Evolutionary conservation across 331 rosid species (phyloP).

Genomic region (Stylosanthes scabra): DNA sequence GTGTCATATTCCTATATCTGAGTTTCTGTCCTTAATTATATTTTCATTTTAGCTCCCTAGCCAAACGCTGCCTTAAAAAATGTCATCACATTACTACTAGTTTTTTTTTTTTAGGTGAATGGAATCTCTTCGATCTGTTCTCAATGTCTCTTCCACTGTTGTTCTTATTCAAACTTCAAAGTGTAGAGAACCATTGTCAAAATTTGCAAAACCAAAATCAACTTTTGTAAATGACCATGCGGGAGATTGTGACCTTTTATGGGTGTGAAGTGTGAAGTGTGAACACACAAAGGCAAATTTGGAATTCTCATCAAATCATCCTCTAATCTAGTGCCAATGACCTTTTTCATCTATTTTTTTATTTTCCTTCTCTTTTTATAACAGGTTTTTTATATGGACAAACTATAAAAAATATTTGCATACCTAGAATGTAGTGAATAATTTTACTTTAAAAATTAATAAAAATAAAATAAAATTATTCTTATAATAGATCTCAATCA

Average conservation of each 20-base stretch:
- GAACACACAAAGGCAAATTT: not conserved
- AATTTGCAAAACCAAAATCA: not conserved
- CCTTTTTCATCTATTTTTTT: not conserved
- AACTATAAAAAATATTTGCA: too few relatives aligned
- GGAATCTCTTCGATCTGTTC: not conserved
- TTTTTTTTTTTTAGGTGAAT: not conserved
- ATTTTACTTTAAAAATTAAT: too few relatives aligned
- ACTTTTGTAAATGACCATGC: not conserved
- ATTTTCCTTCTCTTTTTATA: not conserved
- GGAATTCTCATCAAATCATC: not conserved
- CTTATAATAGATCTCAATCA: too few relatives aligned
- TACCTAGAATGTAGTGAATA: too few relatives aligned
- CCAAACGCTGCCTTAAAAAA: too few relatives aligned
- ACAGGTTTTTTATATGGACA: too few relatives aligned
- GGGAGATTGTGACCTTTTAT: not conserved
- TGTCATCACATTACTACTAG: not conserved
- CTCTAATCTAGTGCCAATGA: not conserved
- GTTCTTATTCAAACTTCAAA: not conserved
- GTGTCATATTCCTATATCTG: too few relatives aligned
- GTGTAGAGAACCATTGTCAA: not conserved
- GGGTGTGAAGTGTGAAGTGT: not conserved
- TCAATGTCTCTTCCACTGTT: not conserved
- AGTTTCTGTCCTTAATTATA: too few relatives aligned
- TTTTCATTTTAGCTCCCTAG: too few relatives aligned
- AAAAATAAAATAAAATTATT: too few relatives aligned